Evolutionary conservation across 2,329 filamentous ascomycete species (phyloP), one percentile per base, ranked within the genome.

Genomic region (Ilyonectria mors-panacis): DNA sequence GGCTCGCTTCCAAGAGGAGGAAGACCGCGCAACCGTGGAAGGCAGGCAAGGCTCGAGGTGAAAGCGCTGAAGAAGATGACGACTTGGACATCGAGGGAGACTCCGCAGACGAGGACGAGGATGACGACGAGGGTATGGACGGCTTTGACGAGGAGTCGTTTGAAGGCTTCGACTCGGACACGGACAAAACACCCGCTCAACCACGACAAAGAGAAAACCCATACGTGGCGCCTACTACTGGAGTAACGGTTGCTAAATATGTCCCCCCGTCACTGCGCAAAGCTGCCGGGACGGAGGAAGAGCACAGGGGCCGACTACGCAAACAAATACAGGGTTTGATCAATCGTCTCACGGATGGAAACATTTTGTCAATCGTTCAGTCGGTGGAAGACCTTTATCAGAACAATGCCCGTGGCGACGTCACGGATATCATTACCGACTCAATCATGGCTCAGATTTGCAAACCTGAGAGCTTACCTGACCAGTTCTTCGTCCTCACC

Each of bases 341-440:
- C 77, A 99, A 99, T 80, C 92, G 95, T 77, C 86, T 99, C 35
- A 98, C 96, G 0, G 95, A 98, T 77, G 91, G 94, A 42, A 98
- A 96, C 74, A 85, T 99, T 69, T 81, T 97, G 6, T 92, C 93
- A 2, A 97, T 98, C 59, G 83, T 98, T 4, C 88, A 88, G 48
- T 93, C 97, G 19, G 86, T 97, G 35, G 94, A 97, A 77, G 90
- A 91, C 67, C 84, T 98, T 1, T 99, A 98, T 78, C 88, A 91
- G 61, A 90, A 91, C 47, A 90, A 97, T 73, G 91, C 96, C 1
- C 90, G 96, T n/a, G 94, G 96, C 68, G 91, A 95, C 75, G 94
- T 98, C 51, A 97, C 94, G 1, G 91, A 93, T 1, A 92, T 90
- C 0, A 84, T 98, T 2, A 89, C 95, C 3, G 91, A 95, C 68